Evolutionary conservation across 345 rosid species (phyloP), one percentile per base, ranked within the genome.

Genomic region (Aegle marmelos): DNA sequence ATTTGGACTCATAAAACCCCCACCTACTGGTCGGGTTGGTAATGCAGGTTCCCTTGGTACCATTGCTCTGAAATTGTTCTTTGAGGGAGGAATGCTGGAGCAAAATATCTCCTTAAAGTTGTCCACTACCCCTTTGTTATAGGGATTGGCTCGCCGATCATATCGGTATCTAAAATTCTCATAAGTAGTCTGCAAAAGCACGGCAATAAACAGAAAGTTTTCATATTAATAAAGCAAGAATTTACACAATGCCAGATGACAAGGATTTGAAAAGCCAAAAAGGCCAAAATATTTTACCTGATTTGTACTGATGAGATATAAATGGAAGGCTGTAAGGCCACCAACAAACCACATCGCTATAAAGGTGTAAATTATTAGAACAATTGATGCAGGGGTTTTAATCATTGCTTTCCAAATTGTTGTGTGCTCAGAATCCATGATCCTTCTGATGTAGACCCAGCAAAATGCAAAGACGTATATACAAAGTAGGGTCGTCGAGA

Each of bases 311-410:
- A 97, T 94, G 81, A 97, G 97, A 85, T 94, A 97, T 22, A 91
- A 84, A 82, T 97, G 99, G 83, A 94, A 97, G 70, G 93, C 89
- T 17, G 93, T 86, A 75, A 97, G 94, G 75, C 99, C 99, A 68
- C 98, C 98, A 69, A 97, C 99, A 76, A 97, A 94, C 99, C 99
- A 97, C 92, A 97, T 88, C 0, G 94, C 82, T 56, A 97, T 88
- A 76, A 97, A 97, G n/a, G 98, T 89, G 88, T 97, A 97, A 68
- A 89, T 82, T 61, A 97, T 84, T 68, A 97, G 84, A 65, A 89
- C 97, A 79, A 93, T 93, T 25, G 99, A 94, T 77, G 98, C 97
- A 6, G 93, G 93, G 70, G 93, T 83, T 83, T 82, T 89, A 72
- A 83, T 78, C 93, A 90, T 88, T 48, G 93, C 92, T 79, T 85